Percentiles rank a stretch among this genome's conserved stretches.
Evolutionary conservation across 78 protist species (phyloP).

Genomic region (Cavenderia fasciculata): DNA sequence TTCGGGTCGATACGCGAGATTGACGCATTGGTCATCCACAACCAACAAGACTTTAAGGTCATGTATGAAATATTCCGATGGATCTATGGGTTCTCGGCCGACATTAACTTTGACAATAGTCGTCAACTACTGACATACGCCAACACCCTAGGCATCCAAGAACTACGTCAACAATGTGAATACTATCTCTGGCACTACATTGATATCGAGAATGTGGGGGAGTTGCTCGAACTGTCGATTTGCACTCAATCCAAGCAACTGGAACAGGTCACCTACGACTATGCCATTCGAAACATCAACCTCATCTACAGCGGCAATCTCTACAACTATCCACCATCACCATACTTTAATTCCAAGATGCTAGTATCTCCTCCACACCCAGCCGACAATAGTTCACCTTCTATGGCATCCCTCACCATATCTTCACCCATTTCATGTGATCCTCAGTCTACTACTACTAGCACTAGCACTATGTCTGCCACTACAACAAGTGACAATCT

Average conservation of each 20-base stretch:
- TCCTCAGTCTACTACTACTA: background rate
- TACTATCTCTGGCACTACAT: constrained; percentile 55
- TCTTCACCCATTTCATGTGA: too few species aligned
- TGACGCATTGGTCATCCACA: too few species aligned
- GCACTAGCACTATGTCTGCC: background rate
- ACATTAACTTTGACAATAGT: background rate
- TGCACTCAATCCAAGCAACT: constrained; percentile 17
- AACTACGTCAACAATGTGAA: constrained; percentile 22
- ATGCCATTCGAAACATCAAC: constrained; percentile 22
- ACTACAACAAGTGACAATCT: background rate
- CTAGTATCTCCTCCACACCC: background rate
- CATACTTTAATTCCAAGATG: background rate
- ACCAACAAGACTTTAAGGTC: too few species aligned
- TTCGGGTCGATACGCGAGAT: too few species aligned
- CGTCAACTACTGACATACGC: constrained; percentile 7
- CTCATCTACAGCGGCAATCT: constrained; percentile 13
- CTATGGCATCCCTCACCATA: too few species aligned
- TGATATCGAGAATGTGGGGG: constrained; percentile 25
- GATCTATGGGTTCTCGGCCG: constrained; percentile 10
- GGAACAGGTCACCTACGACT: constrained; percentile 7
- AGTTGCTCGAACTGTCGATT: constrained; percentile 15
- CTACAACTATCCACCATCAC: too few species aligned
- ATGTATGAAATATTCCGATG: constrained; percentile 11
- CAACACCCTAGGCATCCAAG: background rate
- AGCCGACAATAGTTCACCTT: too few species aligned